These are phyloP conservation scores for Rusavskia elegans DNA, from an alignment of 495 filamentous ascomycete genomes.

Conservation along the genomic window DNA sequence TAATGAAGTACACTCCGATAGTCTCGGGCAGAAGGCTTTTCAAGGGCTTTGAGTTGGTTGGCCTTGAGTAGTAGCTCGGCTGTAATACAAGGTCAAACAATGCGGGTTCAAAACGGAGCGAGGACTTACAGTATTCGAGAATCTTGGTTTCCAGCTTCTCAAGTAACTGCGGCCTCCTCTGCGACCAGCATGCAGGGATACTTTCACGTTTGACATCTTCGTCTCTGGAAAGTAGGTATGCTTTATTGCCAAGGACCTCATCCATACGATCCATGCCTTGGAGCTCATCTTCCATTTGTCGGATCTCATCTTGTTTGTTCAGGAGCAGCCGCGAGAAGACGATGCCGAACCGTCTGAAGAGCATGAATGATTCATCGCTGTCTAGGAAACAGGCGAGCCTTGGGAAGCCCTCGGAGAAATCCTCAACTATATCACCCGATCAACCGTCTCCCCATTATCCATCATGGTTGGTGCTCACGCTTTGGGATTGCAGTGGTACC, in stretches of 20 bases:
- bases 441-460: no score
- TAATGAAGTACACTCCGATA: constrained; percentile 22
- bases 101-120: no score
- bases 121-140: constrained; percentile 20
- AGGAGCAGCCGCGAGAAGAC: constrained; percentile 13
- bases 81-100: not conserved
- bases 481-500: constrained; percentile 1
- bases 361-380: constrained; percentile 15
- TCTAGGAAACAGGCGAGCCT: constrained; percentile 11
- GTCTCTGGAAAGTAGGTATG: constrained; percentile 4
- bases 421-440: constrained; percentile 8
- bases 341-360: constrained; percentile 13
- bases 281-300: constrained; percentile 7
- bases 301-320: constrained; percentile 15
- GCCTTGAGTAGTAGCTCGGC: constrained; percentile 23
- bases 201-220: constrained; percentile 2
- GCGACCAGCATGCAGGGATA: not conserved
- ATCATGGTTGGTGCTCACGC: not conserved
- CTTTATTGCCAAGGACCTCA: not conserved
- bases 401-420: constrained; percentile 13
- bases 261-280: constrained; percentile 9
- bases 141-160: constrained; percentile 15
- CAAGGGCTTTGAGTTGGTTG: constrained; percentile 16
- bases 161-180: constrained; percentile 15
- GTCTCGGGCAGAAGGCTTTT: constrained; percentile 19